Percentiles rank a stretch among this genome's conserved stretches.
These are phyloP conservation scores for Mycena rosella DNA, from an alignment of 768 basidiomycete species.

Conservation along the genomic window DNA sequence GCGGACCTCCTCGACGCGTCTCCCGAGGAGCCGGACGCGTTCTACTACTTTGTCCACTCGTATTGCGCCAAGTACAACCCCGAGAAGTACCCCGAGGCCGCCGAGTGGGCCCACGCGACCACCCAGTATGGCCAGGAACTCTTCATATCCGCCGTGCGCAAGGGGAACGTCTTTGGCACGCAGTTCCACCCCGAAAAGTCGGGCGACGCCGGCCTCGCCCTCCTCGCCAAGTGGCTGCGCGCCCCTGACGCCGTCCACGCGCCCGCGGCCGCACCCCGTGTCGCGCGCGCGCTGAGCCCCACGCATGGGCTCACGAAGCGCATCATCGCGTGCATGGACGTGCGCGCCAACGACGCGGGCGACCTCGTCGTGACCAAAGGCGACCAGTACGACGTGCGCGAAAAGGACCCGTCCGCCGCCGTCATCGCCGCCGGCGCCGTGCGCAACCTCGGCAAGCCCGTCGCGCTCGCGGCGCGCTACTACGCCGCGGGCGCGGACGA, in stretches of 20 bases:
- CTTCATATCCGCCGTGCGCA: conserved; percentile 88
- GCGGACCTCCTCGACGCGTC: conserved; percentile 67
- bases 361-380: conserved; percentile 99
- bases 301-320: conserved; percentile 89
- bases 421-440: conserved; percentile 78
- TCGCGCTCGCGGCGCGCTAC: conserved; percentile 89
- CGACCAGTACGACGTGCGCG: conserved; percentile 98
- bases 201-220: conserved; percentile 84
- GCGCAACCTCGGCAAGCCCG: conserved; percentile 97
- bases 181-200: conserved; percentile 99
- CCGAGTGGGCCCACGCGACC: conserved; percentile 85
- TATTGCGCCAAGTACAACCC: conserved; percentile 86
- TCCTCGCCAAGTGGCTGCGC: conserved; percentile 86
- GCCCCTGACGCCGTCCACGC: conserved; percentile 59
- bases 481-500: conserved; percentile 94
- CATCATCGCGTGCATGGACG: conserved; percentile 97
- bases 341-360: conserved; percentile 94
- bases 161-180: conserved; percentile 88
- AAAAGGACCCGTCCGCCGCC: conserved; percentile 62
- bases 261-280: conserved; percentile 45
- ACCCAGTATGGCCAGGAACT: conserved; percentile 96
- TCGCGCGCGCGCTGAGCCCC: conserved; percentile 55
- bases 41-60: conserved; percentile 98
- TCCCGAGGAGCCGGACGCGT: conserved; percentile 59
- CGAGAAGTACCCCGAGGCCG: conserved; percentile 63